Evolutionary conservation across 176 grass and related monocot species (phyloP).

Genomic region (Oryza longistaminata): DNA sequence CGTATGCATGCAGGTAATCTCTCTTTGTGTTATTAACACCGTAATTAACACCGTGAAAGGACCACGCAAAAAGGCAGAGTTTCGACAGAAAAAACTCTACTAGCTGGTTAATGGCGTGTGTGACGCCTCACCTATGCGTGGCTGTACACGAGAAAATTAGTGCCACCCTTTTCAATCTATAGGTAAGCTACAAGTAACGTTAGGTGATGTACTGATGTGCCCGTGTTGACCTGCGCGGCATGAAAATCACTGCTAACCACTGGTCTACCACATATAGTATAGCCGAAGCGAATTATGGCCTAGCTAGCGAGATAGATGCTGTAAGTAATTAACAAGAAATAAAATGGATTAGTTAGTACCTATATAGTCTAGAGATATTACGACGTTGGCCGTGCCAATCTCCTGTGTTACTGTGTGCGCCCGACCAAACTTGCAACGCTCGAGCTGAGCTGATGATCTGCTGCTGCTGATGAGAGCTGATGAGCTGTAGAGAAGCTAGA

Average conservation of each 20-base stretch:
- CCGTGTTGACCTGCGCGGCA: constrained; percentile 1
- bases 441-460: neutral
- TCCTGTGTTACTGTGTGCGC: neutral
- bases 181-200: neutral
- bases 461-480: too few relatives aligned
- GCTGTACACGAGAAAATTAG: neutral
- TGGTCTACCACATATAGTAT: neutral
- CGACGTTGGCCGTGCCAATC: neutral
- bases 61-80: constrained; percentile 4
- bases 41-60: neutral
- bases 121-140: neutral
- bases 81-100: neutral
- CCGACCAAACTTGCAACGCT: neutral
- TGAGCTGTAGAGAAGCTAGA: neutral
- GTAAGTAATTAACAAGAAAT: neutral
- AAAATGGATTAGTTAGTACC: neutral
- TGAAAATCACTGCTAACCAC: neutral
- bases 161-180: neutral
- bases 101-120: neutral
- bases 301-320: neutral
- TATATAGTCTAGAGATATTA: neutral
- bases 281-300: neutral
- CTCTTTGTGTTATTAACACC: neutral
- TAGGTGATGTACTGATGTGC: neutral
- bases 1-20: neutral